Evolutionary conservation across 768 basidiomycete genomes (phyloP).

Genomic region (Lactarius sp.): DNA sequence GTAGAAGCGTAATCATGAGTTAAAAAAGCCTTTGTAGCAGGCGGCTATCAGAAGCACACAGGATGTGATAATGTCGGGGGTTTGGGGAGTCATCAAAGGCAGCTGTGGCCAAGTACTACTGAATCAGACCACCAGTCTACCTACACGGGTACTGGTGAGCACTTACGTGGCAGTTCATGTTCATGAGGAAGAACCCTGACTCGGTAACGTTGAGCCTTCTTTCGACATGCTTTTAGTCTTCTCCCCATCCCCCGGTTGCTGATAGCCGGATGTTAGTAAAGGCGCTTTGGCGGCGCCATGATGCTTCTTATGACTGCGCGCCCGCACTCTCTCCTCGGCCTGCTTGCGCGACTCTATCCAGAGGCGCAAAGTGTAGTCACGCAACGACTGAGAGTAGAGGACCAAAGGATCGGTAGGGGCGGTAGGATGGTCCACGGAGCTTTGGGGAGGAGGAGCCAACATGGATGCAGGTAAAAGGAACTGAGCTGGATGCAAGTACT

Average conservation of each 20-base stretch:
- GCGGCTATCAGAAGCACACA: neutral
- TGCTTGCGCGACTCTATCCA: conserved; percentile 62
- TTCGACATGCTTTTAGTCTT: neutral
- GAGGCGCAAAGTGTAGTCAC: conserved; percentile 60
- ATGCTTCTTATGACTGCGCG: conserved; percentile 24
- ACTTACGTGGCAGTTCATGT: neutral
- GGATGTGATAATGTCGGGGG: neutral
- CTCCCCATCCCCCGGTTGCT: neutral
- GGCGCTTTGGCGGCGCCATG: conserved; percentile 9
- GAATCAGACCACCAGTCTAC: neutral
- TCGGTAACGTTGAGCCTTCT: neutral
- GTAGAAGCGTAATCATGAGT: neutral
- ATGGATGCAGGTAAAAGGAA: neutral
- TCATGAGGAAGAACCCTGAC: neutral
- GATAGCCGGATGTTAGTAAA: neutral
- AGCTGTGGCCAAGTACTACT: neutral
- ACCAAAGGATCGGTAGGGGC: conserved; percentile 31
- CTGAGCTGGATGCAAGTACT: neutral
- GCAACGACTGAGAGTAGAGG: conserved; percentile 58
- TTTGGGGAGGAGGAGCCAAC: conserved; percentile 5
- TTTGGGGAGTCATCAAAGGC: neutral
- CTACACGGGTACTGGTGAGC: neutral
- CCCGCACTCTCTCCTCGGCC: conserved; percentile 43
- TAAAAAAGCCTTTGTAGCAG: neutral
- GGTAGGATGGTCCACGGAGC: neutral